Conservation (phyloP, 2,329 filamentous ascomycete species). For the Fusarium vanettenii region DNA sequence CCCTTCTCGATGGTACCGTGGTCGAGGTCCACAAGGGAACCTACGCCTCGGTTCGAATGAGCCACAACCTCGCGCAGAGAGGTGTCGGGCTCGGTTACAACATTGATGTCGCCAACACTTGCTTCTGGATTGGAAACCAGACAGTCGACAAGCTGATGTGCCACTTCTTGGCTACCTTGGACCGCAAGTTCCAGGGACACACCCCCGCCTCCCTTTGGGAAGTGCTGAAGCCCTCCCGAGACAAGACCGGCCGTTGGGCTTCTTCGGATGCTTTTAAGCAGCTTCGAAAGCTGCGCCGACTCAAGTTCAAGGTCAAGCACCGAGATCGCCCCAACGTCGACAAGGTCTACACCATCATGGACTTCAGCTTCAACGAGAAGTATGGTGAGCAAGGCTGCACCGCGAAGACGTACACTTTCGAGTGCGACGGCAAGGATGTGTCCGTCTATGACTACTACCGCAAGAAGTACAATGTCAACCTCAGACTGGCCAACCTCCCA, state of each 20-base stretch:
- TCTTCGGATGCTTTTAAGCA: conserved; percentile 65
- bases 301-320: conserved; percentile 69
- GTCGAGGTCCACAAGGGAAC: conserved; percentile 88
- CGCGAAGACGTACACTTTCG: conserved; percentile 67
- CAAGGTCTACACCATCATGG: conserved; percentile 64
- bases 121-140: conserved; percentile 76
- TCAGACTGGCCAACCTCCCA: conserved; percentile 63
- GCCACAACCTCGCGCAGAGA: conserved; percentile 61
- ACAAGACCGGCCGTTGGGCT: conserved; percentile 38
- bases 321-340: conserved; percentile 55
- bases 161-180: conserved; percentile 48
- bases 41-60: conserved; percentile 85
- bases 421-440: conserved; percentile 58
- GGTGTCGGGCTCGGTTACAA: conserved; percentile 81
- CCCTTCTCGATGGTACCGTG: conserved; percentile 68
- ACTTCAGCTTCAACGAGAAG: conserved; percentile 60
- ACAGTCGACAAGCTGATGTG: conserved; percentile 53
- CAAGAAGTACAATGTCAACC: conserved; percentile 63
- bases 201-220: conserved; percentile 43
- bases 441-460: conserved; percentile 67
- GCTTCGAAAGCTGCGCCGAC: conserved; percentile 64
- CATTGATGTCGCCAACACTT: conserved; percentile 90
- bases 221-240: conserved; percentile 50
- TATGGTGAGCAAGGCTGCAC: conserved; percentile 60
- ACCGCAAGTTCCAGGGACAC: conserved; percentile 43